These are phyloP conservation scores for Pyrus betulifolia DNA, from an alignment of 306 rosid species.

Conservation along the genomic window DNA sequence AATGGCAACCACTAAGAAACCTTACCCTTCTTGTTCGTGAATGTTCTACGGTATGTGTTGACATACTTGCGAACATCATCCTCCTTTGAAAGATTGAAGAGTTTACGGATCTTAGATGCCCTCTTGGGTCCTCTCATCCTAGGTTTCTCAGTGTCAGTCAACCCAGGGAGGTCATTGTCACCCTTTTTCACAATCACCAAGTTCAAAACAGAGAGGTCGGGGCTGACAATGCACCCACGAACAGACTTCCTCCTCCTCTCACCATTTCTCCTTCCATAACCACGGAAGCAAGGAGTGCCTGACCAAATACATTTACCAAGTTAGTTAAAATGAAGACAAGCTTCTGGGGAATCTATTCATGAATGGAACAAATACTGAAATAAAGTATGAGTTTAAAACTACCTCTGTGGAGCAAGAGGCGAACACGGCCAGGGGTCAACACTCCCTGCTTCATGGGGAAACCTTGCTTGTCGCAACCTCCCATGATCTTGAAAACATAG, in stretches of 20 bases:
- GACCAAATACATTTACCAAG: not conserved
- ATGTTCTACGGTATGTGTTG: constrained; percentile 52
- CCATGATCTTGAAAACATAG: constrained; percentile 50
- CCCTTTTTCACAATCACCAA: constrained; percentile 62
- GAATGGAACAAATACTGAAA: not conserved
- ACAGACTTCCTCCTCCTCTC: constrained; percentile 62
- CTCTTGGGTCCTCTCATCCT: constrained; percentile 68
- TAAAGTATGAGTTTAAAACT: not conserved
- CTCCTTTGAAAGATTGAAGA: constrained; percentile 53
- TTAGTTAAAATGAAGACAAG: not conserved
- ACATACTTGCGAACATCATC: constrained; percentile 62
- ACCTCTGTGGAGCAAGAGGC: constrained; percentile 49
- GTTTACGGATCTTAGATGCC: constrained; percentile 57
- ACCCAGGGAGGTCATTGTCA: constrained; percentile 54
- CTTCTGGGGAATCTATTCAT: too few relatives aligned
- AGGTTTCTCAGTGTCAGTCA: constrained; percentile 56
- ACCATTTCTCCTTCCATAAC: constrained; percentile 53
- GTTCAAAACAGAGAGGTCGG: constrained; percentile 52
- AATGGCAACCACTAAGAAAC: not conserved
- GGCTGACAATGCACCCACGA: constrained; percentile 59
- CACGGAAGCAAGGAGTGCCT: constrained; percentile 68
- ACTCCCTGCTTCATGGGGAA: constrained; percentile 67
- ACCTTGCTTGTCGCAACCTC: constrained; percentile 60
- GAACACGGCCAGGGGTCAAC: constrained; percentile 47
- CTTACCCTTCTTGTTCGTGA: constrained; percentile 40